Base-by-base conservation (phyloP, 441 rosid genomes). In the Manihot esculenta region DNA sequence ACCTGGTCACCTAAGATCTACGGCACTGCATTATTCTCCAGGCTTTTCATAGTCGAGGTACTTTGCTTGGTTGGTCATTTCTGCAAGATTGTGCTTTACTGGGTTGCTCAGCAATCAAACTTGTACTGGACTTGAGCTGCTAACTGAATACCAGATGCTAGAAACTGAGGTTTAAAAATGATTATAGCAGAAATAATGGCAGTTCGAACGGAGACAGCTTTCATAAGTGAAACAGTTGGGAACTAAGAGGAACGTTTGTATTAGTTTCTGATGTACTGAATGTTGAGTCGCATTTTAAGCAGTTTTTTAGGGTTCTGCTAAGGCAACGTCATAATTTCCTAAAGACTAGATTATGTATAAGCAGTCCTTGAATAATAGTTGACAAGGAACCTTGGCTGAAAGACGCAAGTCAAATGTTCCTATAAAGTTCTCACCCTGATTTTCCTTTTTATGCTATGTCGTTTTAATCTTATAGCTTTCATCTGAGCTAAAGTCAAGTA, bases 311-410 rank as follows among this genome's bases (percentile, higher is more conserved):
- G 77, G 68, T 70, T 72, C 68, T 78, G 78, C 74, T 69, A 68
- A 58, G 64, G 76, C 70, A 55, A 50, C 64, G 45, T 64, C 42
- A 41, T 68, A 71, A 54, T 47, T 75, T 71, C 56, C 54, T 54
- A 59, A 79, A 78, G 77, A 76, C 81, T 44, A 70, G 75, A 72
- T 51, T 65, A 74, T 80, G 83, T 84, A 81, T 67, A 81, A 76
- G 73, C 78, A 72, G 74, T 66, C 75, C 58, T 74, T 72, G 70
- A 75, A 78, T 78, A 78, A 81, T 76, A 77, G 73, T 76, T 70
- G 72, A 71, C 53, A 63, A 56, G 69, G 72, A 73, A 73, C 78
- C 76, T 59, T 64, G 71, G 81, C 75, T 72, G 33, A 62, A 72
- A 73, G 72, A 68, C 79, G 60, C n/a, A 65, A 72, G 75, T 61